A percentile compares a stretch with the other conserved stretches of the same genome.
Evolutionary conservation across 83 land plant genomes (phyloP).

Genomic region (Thuja plicata): DNA sequence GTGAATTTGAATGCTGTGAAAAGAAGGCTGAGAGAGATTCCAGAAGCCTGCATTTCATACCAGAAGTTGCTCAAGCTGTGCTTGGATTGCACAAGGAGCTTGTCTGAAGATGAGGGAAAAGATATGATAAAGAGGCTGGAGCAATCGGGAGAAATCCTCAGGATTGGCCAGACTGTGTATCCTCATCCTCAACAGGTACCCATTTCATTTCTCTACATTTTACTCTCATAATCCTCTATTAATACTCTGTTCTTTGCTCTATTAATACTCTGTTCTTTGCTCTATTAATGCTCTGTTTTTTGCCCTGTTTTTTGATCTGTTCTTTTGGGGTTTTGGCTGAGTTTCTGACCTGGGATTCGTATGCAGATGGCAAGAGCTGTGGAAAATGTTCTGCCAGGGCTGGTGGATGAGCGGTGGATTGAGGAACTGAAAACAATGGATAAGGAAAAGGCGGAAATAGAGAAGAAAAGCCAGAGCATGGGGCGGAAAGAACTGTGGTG

Average conservation of each 20-base stretch:
- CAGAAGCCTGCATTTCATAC: background rate
- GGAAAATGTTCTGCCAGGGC: background rate
- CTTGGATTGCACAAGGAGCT: background rate
- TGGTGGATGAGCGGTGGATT: background rate
- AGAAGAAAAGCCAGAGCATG: background rate
- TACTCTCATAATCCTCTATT: too few species aligned
- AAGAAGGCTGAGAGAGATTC: background rate
- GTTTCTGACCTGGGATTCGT: too few species aligned
- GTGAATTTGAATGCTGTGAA: background rate
- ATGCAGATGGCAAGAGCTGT: slow-evolving; percentile 4
- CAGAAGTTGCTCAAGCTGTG: background rate
- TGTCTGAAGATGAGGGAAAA: background rate
- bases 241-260: too few species aligned
- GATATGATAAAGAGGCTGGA: slow-evolving; percentile 2
- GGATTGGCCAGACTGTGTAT: slow-evolving; percentile 7
- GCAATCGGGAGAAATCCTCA: slow-evolving; percentile 16
- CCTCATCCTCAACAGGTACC: slow-evolving; percentile 20
- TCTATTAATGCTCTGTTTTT: too few species aligned
- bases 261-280: too few species aligned
- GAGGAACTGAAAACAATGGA: slow-evolving; percentile 12
- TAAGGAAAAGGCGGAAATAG: slow-evolving; percentile 14
- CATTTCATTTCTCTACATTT: background rate
- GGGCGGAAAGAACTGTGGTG: slow-evolving; percentile 21
- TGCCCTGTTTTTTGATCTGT: too few species aligned
- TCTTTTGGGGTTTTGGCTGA: background rate